A percentile compares a stretch with the other conserved stretches of the same genome.
Evolutionary conservation across 1,284 basidiomycete species (phyloP).

Genomic region (Trametes versicolor): DNA sequence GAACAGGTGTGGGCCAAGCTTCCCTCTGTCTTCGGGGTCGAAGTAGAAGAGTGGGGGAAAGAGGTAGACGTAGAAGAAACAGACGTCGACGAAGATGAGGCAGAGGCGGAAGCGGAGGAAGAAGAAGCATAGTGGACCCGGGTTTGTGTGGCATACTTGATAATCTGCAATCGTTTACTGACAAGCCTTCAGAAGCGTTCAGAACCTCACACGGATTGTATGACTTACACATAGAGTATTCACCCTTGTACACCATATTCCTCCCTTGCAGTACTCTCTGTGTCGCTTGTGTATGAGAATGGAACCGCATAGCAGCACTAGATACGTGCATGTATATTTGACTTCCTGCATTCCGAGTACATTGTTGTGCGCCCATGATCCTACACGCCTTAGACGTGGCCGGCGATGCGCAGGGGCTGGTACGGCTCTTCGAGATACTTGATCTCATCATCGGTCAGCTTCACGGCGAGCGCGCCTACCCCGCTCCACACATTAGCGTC

Average conservation of each 20-base stretch:
- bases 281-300: neutral
- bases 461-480: slow-evolving; percentile 29
- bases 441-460: slow-evolving; percentile 34
- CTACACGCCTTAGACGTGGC: slow-evolving; percentile 29
- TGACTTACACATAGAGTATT: too few relatives aligned
- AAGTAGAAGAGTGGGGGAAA: neutral
- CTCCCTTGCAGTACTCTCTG: neutral
- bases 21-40: slow-evolving; percentile 11
- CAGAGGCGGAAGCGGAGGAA: neutral
- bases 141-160: too few relatives aligned
- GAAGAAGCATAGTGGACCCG: neutral
- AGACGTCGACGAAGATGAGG: neutral
- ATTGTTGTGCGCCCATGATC: neutral
- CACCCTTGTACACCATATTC: too few relatives aligned
- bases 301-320: neutral
- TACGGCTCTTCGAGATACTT: slow-evolving; percentile 38
- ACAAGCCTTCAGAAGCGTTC: too few relatives aligned
- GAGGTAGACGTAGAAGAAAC: neutral
- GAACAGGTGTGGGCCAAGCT: slow-evolving; percentile 8
- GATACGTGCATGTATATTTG: neutral
- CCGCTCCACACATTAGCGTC: neutral
- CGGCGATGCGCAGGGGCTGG: slow-evolving; percentile 30
- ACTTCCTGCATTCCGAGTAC: neutral
- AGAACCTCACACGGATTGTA: too few relatives aligned
- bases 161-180: too few relatives aligned